phyloP scores from a whole-genome alignment of 2,329 filamentous ascomycete species.

The Alternaria tenuissima region DNA sequence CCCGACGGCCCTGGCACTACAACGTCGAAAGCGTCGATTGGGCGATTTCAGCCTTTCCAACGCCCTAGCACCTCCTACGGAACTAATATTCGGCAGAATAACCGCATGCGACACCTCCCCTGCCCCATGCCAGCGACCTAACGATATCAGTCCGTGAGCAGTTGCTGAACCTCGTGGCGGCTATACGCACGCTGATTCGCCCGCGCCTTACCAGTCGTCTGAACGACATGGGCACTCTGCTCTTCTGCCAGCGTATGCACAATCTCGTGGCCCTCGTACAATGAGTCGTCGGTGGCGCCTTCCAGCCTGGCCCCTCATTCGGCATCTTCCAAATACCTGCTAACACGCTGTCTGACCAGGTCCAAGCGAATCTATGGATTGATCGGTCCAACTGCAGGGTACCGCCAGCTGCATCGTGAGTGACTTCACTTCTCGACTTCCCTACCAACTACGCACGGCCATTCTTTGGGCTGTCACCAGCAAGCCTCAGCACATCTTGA shows the following conservation, averaged over 20 bases:
- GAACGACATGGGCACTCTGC: slow-evolving; percentile 40
- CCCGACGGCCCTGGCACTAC: slow-evolving; percentile 5
- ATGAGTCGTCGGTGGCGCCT: slow-evolving; percentile 33
- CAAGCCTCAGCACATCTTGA: slow-evolving; percentile 32
- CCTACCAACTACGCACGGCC: slow-evolving; percentile 42
- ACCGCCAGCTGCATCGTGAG: slow-evolving; percentile 31
- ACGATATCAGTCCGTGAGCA: slow-evolving; percentile 19
- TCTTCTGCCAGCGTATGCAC: slow-evolving; percentile 42
- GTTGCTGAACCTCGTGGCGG: slow-evolving; percentile 27
- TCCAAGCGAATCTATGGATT: slow-evolving; percentile 39
- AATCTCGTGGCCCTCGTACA: slow-evolving; percentile 46
- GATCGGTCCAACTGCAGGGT: slow-evolving; percentile 28
- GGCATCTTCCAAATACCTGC: slow-evolving; percentile 32
- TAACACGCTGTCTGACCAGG: slow-evolving; percentile 31
- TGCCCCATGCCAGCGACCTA: slow-evolving; percentile 17
- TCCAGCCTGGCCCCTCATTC: slow-evolving; percentile 39
- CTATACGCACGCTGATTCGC: slow-evolving; percentile 34
- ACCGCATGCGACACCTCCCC: slow-evolving; percentile 21
- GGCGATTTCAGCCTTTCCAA: slow-evolving; percentile 17
- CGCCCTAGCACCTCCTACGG: slow-evolving; percentile 7
- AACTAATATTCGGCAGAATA: slow-evolving; percentile 25
- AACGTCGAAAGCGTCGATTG: slow-evolving; percentile 20
- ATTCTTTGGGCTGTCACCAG: slow-evolving; percentile 23
- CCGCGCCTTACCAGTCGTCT: slow-evolving; percentile 28
- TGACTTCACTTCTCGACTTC: slow-evolving; percentile 41